These are phyloP conservation scores for Rhodomyrtus tomentosa DNA, from an alignment of 345 rosid species.

Conservation along the genomic window DNA sequence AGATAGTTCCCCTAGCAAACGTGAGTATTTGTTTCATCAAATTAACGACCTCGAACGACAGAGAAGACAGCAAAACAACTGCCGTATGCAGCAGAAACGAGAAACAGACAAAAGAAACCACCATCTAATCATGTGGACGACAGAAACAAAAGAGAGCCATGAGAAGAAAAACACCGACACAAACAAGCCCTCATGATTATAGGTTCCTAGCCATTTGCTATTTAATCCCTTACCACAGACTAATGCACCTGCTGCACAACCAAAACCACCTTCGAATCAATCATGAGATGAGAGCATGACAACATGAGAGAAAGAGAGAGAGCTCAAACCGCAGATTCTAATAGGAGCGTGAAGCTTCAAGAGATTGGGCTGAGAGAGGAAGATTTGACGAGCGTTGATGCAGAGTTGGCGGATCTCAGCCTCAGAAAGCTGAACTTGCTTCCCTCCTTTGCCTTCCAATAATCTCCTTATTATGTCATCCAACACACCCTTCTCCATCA, in stretches of 20 bases:
- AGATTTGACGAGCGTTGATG: slow-evolving; percentile 85
- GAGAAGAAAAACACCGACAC: neutral
- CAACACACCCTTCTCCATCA: slow-evolving; percentile 68
- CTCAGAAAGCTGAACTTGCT: slow-evolving; percentile 95
- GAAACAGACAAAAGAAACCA: neutral
- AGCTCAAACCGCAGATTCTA: slow-evolving; percentile 55
- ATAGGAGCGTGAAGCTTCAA: slow-evolving; percentile 69
- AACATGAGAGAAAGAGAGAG: neutral
- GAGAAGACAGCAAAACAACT: neutral
- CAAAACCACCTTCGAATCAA: neutral
- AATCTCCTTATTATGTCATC: slow-evolving; percentile 93
- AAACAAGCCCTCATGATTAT: neutral
- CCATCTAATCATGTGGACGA: neutral
- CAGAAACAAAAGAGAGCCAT: neutral
- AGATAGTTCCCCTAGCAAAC: neutral
- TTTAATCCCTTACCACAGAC: neutral
- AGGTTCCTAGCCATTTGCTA: neutral
- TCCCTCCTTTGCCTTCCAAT: slow-evolving; percentile 83
- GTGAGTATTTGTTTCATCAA: neutral
- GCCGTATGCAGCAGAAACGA: neutral
- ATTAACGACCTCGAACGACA: neutral
- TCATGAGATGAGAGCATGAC: neutral
- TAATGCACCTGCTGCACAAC: neutral
- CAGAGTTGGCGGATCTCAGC: slow-evolving; percentile 98
- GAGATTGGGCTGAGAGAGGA: slow-evolving; percentile 75